Conservation (phyloP, 768 basidiomycete species). For the Agaricus subrufescens region DNA sequence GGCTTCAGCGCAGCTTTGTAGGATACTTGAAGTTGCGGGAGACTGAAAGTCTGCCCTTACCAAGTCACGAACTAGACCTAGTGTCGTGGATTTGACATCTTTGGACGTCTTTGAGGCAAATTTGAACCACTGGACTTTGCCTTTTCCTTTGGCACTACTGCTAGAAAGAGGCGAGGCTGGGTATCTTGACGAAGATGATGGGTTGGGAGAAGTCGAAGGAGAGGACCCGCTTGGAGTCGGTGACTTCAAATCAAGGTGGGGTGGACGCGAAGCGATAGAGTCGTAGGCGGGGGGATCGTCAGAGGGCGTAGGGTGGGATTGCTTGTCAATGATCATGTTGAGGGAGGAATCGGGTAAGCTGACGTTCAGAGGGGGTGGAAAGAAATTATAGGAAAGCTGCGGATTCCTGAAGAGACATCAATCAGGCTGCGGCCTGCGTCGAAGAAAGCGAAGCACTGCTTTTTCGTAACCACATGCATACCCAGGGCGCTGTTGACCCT, state of each 20-base stretch:
- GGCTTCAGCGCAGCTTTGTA: conserved; percentile 60
- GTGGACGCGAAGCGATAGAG: conserved; percentile 9
- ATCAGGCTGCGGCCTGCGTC: too few species aligned
- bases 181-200: conserved; percentile 8
- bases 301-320: conserved; percentile 27
- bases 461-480: too few species aligned
- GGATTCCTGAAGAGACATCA: neutral
- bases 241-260: conserved; percentile 1
- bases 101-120: conserved; percentile 34
- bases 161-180: conserved; percentile 1
- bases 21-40: conserved; percentile 34
- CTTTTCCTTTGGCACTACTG: conserved; percentile 25
- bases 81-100: conserved; percentile 50
- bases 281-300: conserved; percentile 41
- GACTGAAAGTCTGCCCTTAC: conserved; percentile 34
- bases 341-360: neutral
- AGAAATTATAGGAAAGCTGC: neutral
- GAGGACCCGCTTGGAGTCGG: neutral
- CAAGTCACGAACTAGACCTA: conserved; percentile 52
- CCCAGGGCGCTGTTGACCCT: neutral
- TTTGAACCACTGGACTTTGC: conserved; percentile 29
- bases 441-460: too few species aligned
- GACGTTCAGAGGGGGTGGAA: neutral
- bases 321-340: conserved; percentile 20
- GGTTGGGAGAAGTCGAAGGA: neutral